Conservation (phyloP, 106 monocot species). For the Triglochin maritima region DNA sequence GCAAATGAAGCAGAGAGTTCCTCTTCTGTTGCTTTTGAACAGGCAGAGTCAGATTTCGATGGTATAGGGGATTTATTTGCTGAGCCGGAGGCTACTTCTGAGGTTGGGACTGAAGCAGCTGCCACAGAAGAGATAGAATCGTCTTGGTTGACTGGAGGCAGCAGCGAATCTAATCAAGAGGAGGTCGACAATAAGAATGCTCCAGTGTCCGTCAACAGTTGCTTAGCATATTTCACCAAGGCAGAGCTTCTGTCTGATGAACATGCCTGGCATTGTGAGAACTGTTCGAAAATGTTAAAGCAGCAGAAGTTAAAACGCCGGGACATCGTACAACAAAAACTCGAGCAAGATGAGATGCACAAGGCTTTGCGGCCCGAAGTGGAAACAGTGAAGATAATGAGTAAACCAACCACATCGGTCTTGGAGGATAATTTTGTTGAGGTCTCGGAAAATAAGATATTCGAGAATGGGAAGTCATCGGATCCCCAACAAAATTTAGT, state of each 20-base stretch:
- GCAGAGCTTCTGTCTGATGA: constrained; percentile 69
- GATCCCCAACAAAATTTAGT: background rate
- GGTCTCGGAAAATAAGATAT: constrained; percentile 7
- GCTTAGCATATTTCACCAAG: constrained; percentile 73
- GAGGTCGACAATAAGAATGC: constrained; percentile 62
- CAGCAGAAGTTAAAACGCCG: constrained; percentile 1
- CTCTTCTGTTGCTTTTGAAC: constrained; percentile 15
- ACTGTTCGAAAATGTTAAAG: constrained; percentile 43
- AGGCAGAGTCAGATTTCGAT: constrained; percentile 49
- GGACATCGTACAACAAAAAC: constrained; percentile 2
- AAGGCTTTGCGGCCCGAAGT: constrained; percentile 2
- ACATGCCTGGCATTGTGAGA: constrained; percentile 89
- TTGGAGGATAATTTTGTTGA: constrained; percentile 2
- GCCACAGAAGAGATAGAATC: constrained; percentile 37
- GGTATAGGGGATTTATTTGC: constrained; percentile 78
- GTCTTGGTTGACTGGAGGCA: constrained; percentile 35
- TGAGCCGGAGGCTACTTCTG: constrained; percentile 64
- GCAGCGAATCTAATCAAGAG: constrained; percentile 36
- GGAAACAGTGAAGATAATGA: constrained; percentile 7
- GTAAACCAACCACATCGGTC: background rate
- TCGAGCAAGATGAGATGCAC: background rate
- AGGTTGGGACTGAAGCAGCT: constrained; percentile 15
- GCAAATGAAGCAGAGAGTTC: constrained; percentile 4
- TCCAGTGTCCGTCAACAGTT: constrained; percentile 68
- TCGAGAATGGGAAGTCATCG: constrained; percentile 4